Evolutionary conservation across 306 rosid species (phyloP).

Genomic region (Cercis canadensis): DNA sequence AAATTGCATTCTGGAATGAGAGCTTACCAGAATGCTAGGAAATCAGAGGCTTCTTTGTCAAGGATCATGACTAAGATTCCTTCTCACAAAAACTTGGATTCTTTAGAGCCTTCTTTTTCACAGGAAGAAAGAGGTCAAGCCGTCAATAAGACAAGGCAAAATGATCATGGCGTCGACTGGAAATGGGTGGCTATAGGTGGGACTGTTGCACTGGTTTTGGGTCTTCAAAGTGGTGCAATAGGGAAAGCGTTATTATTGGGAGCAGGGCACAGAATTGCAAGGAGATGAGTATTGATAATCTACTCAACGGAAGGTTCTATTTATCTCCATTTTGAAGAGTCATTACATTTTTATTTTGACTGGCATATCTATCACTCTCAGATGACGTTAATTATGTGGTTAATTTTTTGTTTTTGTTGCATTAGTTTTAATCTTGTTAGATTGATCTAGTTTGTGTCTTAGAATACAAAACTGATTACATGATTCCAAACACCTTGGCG

Average conservation of each 20-base stretch:
- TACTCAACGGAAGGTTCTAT: slow-evolving; percentile 21
- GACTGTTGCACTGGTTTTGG: slow-evolving; percentile 88
- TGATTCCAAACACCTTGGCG: too few species aligned
- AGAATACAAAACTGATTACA: too few species aligned
- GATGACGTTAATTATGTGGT: background rate
- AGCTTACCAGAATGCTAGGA: slow-evolving; percentile 88
- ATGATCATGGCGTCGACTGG: slow-evolving; percentile 76
- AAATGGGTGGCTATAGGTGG: slow-evolving; percentile 96
- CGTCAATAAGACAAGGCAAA: slow-evolving; percentile 33
- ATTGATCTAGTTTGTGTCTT: too few species aligned
- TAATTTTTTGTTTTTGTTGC: too few species aligned
- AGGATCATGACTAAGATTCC: slow-evolving; percentile 72
- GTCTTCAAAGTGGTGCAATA: slow-evolving; percentile 79
- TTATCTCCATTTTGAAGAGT: slow-evolving; percentile 36
- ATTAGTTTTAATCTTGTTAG: too few species aligned
- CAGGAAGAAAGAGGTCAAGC: slow-evolving; percentile 52
- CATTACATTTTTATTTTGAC: slow-evolving; percentile 37
- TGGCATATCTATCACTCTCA: slow-evolving; percentile 17
- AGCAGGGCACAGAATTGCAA: slow-evolving; percentile 86
- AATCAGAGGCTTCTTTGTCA: slow-evolving; percentile 65
- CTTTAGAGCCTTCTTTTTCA: slow-evolving; percentile 42
- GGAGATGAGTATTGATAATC: slow-evolving; percentile 54
- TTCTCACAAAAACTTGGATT: slow-evolving; percentile 47
- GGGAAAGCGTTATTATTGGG: slow-evolving; percentile 84
- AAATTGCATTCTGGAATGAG: slow-evolving; percentile 93